phyloP scores from a whole-genome alignment of 2,329 filamentous ascomycete species.

The Hymenoscyphus scutula region DNA sequence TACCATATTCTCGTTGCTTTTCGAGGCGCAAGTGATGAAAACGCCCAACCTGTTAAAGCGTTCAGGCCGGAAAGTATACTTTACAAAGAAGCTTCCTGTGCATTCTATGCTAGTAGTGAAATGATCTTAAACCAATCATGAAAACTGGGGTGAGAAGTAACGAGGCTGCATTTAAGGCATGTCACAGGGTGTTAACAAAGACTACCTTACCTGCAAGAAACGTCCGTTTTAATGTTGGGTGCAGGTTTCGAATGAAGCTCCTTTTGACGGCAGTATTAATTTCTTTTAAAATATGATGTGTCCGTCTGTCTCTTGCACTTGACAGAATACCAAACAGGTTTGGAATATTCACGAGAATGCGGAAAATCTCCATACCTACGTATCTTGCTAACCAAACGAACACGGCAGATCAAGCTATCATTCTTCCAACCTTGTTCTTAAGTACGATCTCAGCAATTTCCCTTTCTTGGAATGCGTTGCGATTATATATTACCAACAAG shows the following conservation, averaged over 20 bases:
- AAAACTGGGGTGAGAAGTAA: not conserved
- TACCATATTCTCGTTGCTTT: not conserved
- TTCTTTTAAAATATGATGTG: no score
- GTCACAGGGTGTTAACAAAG: no score
- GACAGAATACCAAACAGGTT: not conserved
- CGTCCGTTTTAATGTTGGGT: not conserved
- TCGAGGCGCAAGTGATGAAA: not conserved
- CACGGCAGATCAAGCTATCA: no score
- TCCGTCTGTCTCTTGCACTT: no score
- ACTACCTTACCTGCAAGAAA: no score
- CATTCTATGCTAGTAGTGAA: not conserved
- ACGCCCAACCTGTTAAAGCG: not conserved
- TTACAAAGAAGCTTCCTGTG: not conserved
- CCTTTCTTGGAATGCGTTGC: not conserved
- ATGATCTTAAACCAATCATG: not conserved
- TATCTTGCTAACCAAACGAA: no score
- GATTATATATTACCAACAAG: not conserved
- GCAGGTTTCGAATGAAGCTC: not conserved
- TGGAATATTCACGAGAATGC: not conserved
- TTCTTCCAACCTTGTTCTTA: not conserved
- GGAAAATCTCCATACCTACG: no score
- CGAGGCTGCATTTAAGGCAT: not conserved
- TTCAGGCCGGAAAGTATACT: not conserved
- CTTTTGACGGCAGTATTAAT: no score
- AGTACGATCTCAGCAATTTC: not conserved